Base-by-base conservation (phyloP, 2,329 filamentous ascomycete species). In the Phialocephala sp. region DNA sequence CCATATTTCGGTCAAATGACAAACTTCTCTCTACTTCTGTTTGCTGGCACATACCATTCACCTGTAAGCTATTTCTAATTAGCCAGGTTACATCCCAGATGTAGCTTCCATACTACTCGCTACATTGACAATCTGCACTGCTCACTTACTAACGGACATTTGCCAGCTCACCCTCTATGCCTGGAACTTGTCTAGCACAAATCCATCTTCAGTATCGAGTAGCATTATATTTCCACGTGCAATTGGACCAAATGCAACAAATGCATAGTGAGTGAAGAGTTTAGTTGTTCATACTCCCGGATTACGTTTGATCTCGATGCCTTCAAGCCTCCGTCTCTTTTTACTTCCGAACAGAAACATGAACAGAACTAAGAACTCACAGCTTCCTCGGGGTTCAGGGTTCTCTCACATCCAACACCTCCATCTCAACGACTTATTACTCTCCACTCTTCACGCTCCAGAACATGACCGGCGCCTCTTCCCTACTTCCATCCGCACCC, bases 1-100 rank as follows among this genome's bases (percentile, higher is more conserved):
- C 67, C 67, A n/a, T 65, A 63, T 20, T 68, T 66, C 24, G 64
- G 59, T 27, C 67, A 68, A 35, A 68, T 68, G 67, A 65, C 55
- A 15, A 61, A 62, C 18, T 66, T 66, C 41, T 60, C 59, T 18
- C 37, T 68, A 15, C 56, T 61, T 39, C 62, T 68, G 27, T 45
- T 66, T 32, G 39, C 67, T 24, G 67, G 67, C 8, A 61, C 43
- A 45, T 65, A 66, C 56, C 35, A 36, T 54, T 65, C 62, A 43
- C 63, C 62, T 35, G 67, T 68, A 56, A 65, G 67, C 60, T 15
- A 18, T 59, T 20, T 43, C 24, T 60, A 3, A 35, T 61, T 32
- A 12, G 24, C n/a, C 32, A 43, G 32, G 15, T 35, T 36, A 2
- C 6, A 12, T 18, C 4, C 20, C 2, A 24, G n/a, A 50, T 27